Base-by-base conservation (phyloP, 805 yeast genomes). In the Jamesozyma piceae region DNA sequence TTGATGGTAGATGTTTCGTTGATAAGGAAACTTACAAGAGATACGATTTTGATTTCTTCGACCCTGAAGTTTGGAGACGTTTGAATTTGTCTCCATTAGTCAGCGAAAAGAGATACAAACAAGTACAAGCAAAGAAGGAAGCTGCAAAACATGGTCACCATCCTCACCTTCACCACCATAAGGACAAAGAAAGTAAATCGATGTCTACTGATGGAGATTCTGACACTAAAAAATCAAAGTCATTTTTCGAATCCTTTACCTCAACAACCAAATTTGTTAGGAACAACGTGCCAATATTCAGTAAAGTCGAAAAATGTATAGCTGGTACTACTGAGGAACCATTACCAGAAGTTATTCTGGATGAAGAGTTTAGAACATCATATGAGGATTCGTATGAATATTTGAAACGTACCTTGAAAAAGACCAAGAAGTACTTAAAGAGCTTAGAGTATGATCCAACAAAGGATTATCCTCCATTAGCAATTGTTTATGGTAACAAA, bases 61-160 rank as follows among this genome's bases (percentile, higher is more conserved):
- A 89, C 52, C 82, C 86, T 1, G 72, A 85, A 8, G 75, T 76
- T 14, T 89, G 97, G 97, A 77, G 75, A 9, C 74, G 80, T 48
- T 79, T 81, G 54, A 77, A 80, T 39, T 62, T 88, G 32, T 80
- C 82, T 26, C 96, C 96, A 0, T 64, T 85, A 38, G 92, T 86
- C 1, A 58, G 67, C 24, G 47, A 65, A 30, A 60, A 58, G 6
- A 50, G 69, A 27, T 38, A 41, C 19, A 18, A 8, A 26, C 20
- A 20, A 26, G 29, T 24, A 13, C 35, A 21, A 24, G 28, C 2
- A 36, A 33, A 33, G 36, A 33, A 33, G 19, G 4, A 19, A 20
- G 8, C 32, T 14, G 18, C 11, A 14, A 15, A 32, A 6, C 21
- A 32, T 14, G 4, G 15, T 19, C 17, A 24, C 28, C 28, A 11